Conservation (phyloP, 257 asterid genomes). For the Lycium ferocissimum region DNA sequence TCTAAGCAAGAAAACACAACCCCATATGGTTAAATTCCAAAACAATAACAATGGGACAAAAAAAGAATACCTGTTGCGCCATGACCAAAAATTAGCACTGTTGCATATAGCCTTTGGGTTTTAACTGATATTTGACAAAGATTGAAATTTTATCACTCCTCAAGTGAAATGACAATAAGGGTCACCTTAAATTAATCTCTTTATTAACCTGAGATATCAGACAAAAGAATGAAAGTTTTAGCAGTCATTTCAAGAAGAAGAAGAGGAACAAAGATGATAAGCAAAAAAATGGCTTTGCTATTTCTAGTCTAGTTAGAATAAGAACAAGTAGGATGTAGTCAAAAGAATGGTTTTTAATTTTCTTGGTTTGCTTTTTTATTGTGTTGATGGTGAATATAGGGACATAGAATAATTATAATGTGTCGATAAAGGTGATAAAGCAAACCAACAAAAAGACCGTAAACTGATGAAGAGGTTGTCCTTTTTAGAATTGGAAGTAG, state of each 20-base stretch:
- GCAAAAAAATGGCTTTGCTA: neutral
- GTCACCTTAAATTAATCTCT: slow-evolving; percentile 21
- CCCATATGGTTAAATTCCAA: neutral
- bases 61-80: slow-evolving; percentile 41
- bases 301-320: neutral
- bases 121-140: slow-evolving; percentile 26
- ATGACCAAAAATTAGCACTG: slow-evolving; percentile 26
- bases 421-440: slow-evolving; percentile 33
- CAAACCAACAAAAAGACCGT: slow-evolving; percentile 29
- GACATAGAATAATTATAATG: slow-evolving; percentile 30
- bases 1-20: neutral
- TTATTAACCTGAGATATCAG: slow-evolving; percentile 27
- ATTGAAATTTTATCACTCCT: neutral
- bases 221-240: neutral
- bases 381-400: slow-evolving; percentile 32
- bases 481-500: neutral
- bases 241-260: slow-evolving; percentile 26
- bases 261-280: neutral
- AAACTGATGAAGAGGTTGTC: slow-evolving; percentile 20
- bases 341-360: slow-evolving; percentile 26
- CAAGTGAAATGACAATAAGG: slow-evolving; percentile 1
- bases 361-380: slow-evolving; percentile 25
- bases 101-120: slow-evolving; percentile 11
- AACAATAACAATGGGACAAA: neutral
- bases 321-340: slow-evolving; percentile 11